Evolutionary conservation across 768 basidiomycete genomes (phyloP).

Genomic region (Termitomyces sp.): DNA sequence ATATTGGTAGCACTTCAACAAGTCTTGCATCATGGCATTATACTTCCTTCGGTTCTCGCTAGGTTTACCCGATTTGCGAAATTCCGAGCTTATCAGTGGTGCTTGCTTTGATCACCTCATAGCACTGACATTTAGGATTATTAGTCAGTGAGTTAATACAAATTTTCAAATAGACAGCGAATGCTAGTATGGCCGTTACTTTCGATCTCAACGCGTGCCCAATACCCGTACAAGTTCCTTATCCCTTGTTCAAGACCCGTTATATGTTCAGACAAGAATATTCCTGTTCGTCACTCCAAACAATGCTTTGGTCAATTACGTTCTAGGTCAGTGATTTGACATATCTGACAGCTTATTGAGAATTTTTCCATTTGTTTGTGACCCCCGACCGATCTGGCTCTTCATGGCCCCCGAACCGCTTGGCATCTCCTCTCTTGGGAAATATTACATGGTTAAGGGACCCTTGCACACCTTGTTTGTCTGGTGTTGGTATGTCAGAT

Average conservation of each 20-base stretch:
- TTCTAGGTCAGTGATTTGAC: slow-evolving; percentile 53
- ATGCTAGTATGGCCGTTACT: slow-evolving; percentile 5
- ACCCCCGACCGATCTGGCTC: slow-evolving; percentile 60
- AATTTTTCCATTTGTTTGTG: slow-evolving; percentile 57
- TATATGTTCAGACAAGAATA: slow-evolving; percentile 79
- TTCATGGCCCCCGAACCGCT: slow-evolving; percentile 59
- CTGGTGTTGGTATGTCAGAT: slow-evolving; percentile 61
- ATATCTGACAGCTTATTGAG: neutral
- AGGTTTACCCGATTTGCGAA: neutral
- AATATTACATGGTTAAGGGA: slow-evolving; percentile 60
- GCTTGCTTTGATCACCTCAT: neutral
- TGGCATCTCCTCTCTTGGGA: slow-evolving; percentile 73
- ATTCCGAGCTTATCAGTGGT: neutral
- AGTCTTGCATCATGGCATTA: neutral
- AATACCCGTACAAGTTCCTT: neutral
- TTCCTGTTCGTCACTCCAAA: slow-evolving; percentile 75
- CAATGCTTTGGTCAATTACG: slow-evolving; percentile 77
- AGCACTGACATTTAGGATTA: slow-evolving; percentile 1
- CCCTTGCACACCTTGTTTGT: slow-evolving; percentile 68
- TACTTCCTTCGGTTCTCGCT: slow-evolving; percentile 8
- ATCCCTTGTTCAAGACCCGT: slow-evolving; percentile 48
- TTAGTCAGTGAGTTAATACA: slow-evolving; percentile 1
- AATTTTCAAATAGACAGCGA: neutral
- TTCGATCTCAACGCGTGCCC: slow-evolving; percentile 9
- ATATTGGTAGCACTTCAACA: slow-evolving; percentile 6